Percentiles rank a stretch among this genome's conserved stretches.
Evolutionary conservation across 176 grass and related monocot genomes (phyloP).

Genomic region (Miscanthus lutarioriparius): DNA sequence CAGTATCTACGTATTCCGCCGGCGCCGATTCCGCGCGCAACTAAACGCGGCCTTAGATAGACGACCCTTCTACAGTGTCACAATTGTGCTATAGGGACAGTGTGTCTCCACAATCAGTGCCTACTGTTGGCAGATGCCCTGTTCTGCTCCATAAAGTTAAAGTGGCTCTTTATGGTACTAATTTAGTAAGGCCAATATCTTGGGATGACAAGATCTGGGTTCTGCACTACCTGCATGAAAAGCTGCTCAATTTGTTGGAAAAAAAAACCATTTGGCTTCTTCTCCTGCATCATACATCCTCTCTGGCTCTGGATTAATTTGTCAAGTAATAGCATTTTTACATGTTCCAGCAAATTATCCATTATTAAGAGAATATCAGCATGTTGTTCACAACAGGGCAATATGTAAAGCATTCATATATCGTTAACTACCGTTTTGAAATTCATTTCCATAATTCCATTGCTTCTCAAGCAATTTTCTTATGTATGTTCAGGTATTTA

Average conservation of each 20-base stretch:
- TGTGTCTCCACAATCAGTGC: not conserved
- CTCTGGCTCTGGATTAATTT: not conserved
- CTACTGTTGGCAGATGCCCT: constrained; percentile 2
- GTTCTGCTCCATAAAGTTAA: not conserved
- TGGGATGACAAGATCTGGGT: constrained; percentile 12
- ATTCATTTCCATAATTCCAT: not conserved
- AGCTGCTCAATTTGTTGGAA: constrained; percentile 16
- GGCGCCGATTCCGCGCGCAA: too few species aligned
- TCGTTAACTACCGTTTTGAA: not conserved
- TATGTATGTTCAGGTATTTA: constrained; percentile 68
- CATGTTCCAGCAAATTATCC: not conserved
- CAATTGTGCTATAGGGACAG: not conserved
- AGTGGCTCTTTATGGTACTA: constrained; percentile 30
- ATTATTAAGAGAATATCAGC: not conserved
- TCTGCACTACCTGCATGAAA: constrained; percentile 33
- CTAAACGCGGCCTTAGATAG: too few species aligned
- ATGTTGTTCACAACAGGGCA: not conserved
- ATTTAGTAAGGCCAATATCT: constrained; percentile 12
- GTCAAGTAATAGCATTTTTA: not conserved
- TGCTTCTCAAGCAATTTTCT: constrained; percentile 14
- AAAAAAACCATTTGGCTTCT: not conserved
- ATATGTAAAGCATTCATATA: not conserved
- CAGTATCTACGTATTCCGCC: too few species aligned
- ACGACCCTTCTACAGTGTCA: constrained; percentile 5
- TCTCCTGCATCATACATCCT: not conserved